Base-by-base conservation (phyloP, 2,329 filamentous ascomycete genomes). In the Neospermospora avenae region DNA sequence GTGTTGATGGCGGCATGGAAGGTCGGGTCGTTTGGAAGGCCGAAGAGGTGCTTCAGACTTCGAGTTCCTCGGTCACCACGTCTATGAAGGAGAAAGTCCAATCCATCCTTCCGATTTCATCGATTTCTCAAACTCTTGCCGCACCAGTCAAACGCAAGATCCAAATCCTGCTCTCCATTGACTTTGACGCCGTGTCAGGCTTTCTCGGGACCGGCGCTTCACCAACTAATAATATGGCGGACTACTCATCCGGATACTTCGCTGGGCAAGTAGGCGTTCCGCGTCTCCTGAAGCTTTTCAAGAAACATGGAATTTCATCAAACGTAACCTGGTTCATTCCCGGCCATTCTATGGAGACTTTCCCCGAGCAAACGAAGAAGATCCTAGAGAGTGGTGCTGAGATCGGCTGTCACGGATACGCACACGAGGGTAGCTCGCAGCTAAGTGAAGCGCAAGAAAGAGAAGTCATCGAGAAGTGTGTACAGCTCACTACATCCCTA, bases 271-370 rank as follows among this genome's bases (percentile, higher is more conserved):
- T 84, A n/a, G 83, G 82, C 35, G 82, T 84, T 0, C 79, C 79
- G 0, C 77, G 82, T 10, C 74, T 85, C 2, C 72, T 85, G 10
- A 79, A 77, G 48, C 72, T 85, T 54, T 81, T 85, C 67, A 75
- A 77, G 34, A 81, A 79, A 65, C 76, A 81, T 44, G 68, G 71
- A 1, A 77, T 85, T 24, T 73, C 80, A 3, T 75, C 82, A 28
- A 80, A 80, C 60, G 75, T 81, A 28, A 84, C 82, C 3, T 85
- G 82, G 83, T 85, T 84, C 66, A 78, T 85, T 11, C 83, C 83
- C 0, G 82, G 83, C 49, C 83, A 86, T 71, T 81, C 78, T 0
- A 76, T 82, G 54, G 83, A 86, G 64, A 83, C 78, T 10, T 85
- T 85, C 62, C 82, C 82, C 0, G 69, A 73, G 2, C 76, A 84